phyloP scores from a whole-genome alignment of 768 basidiomycete species.

The Xerocomus potaroensis region DNA sequence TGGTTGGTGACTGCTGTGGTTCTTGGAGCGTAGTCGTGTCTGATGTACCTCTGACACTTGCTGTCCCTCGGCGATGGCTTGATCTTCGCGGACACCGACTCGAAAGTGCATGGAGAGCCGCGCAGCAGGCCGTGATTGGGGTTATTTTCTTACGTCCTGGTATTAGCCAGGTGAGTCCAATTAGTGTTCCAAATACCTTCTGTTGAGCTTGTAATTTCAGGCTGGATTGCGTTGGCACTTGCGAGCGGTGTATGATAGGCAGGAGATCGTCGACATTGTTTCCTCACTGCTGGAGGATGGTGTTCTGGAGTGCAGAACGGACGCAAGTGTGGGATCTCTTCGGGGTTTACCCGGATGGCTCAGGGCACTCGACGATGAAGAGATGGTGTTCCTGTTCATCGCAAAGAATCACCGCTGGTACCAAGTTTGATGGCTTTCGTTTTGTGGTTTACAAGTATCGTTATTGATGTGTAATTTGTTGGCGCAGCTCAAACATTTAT shows the following conservation, averaged over 20 bases:
- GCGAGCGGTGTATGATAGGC: conserved; percentile 67
- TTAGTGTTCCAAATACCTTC: conserved; percentile 1
- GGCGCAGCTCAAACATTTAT: too few species aligned
- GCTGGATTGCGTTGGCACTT: conserved; percentile 69
- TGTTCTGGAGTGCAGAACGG: conserved; percentile 33
- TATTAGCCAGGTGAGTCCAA: conserved; percentile 56
- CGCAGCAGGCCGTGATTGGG: conserved; percentile 62
- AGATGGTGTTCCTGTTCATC: conserved; percentile 56
- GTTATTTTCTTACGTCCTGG: conserved; percentile 68
- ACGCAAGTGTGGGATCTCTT: conserved; percentile 1
- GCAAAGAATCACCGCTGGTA: conserved; percentile 61
- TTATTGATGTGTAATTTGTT: conserved; percentile 12
- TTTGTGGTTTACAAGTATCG: conserved; percentile 10
- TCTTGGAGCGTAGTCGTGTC: conserved; percentile 56
- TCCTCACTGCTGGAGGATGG: conserved; percentile 50
- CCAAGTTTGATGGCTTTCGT: conserved; percentile 37
- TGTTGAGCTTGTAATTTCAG: conserved; percentile 33
- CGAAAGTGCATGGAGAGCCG: conserved; percentile 67
- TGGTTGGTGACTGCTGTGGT: conserved; percentile 48
- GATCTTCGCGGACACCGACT: conserved; percentile 64
- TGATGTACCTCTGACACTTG: conserved; percentile 39
- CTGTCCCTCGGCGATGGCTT: conserved; percentile 73
- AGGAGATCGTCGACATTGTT: conserved; percentile 65
- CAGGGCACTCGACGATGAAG: conserved; percentile 44
- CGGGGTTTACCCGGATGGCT: conserved; percentile 23